Evolutionary conservation across 805 yeast genomes (phyloP).

Genomic region (Metahyphopichia silvanorum): DNA sequence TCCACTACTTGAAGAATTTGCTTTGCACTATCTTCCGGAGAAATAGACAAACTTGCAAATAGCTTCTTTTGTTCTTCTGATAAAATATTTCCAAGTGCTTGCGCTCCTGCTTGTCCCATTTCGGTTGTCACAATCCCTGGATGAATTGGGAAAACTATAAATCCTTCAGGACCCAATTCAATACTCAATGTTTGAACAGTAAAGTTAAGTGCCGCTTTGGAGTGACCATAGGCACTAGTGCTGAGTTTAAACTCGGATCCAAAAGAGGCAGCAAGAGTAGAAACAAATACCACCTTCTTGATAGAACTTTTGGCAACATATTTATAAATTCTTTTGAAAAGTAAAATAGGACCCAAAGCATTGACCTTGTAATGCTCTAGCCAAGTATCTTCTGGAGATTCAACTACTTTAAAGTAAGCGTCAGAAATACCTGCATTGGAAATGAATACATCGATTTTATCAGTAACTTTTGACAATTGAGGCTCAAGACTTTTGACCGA

Average conservation of each 20-base stretch:
- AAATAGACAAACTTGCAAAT: slow-evolving; percentile 2
- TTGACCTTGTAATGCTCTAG: slow-evolving; percentile 15
- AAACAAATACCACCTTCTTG: slow-evolving; percentile 24
- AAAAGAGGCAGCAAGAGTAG: slow-evolving; percentile 25
- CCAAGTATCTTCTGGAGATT: slow-evolving; percentile 14
- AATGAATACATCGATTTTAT: slow-evolving; percentile 29
- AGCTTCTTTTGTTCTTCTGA: slow-evolving; percentile 1
- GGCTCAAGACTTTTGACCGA: slow-evolving; percentile 12
- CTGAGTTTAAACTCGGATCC: slow-evolving; percentile 15
- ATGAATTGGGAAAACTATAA: slow-evolving; percentile 26
- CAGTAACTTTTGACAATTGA: slow-evolving; percentile 9
- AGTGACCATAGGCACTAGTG: slow-evolving; percentile 24
- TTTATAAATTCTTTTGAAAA: slow-evolving; percentile 23
- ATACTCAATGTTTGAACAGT: slow-evolving; percentile 18
- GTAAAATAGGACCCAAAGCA: slow-evolving; percentile 28
- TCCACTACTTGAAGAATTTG: slow-evolving; percentile 6
- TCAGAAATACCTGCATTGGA: slow-evolving; percentile 28
- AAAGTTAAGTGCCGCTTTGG: slow-evolving; percentile 36
- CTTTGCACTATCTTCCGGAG: slow-evolving; percentile 9
- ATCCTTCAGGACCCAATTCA: slow-evolving; percentile 21
- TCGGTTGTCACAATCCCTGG: slow-evolving; percentile 40
- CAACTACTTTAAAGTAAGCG: slow-evolving; percentile 10
- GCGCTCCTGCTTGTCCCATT: slow-evolving; percentile 13
- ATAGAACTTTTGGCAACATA: slow-evolving; percentile 16
- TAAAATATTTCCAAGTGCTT: neutral